Conservation (phyloP, 179 eudicot species). For the Actinidia chinensis region DNA sequence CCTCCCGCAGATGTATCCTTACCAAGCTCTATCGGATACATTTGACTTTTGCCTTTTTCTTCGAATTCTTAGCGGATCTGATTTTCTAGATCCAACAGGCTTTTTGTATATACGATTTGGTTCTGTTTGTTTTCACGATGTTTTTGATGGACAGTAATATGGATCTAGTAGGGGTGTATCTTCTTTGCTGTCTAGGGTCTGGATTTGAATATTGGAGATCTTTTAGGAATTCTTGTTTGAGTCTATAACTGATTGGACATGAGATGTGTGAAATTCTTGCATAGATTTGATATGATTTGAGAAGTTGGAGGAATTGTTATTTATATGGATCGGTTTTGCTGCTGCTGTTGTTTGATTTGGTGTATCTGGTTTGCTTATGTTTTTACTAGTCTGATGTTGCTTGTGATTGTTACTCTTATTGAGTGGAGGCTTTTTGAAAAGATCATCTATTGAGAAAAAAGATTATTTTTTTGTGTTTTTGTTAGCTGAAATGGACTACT, state of each 20-base stretch:
- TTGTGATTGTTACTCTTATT: not conserved
- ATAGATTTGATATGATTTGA: not conserved
- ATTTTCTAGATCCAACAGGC: slow-evolving; percentile 1
- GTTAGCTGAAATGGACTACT: not conserved
- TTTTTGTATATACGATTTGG: not conserved
- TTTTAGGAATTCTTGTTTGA: not conserved
- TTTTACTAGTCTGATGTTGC: not conserved
- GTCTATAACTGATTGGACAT: not conserved
- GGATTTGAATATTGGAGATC: not conserved
- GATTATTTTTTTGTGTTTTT: not conserved
- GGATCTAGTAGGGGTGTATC: slow-evolving; percentile 5
- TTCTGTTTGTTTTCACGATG: not conserved
- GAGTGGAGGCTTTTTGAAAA: not conserved
- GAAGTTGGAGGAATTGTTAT: not conserved
- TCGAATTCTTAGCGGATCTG: slow-evolving; percentile 9
- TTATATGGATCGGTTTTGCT: too few relatives aligned
- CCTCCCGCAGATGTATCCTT: slow-evolving; percentile 68
- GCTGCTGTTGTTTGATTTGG: not conserved
- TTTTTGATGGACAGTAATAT: not conserved
- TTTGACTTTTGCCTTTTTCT: not conserved
- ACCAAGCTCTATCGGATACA: not conserved
- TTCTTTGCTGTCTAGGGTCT: not conserved
- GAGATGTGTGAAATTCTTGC: not conserved
- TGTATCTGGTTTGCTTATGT: not conserved
- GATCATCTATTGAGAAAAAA: not conserved